Base-by-base conservation (phyloP, 352 stramenopile genomes). In the Elongisporangium anandrum region DNA sequence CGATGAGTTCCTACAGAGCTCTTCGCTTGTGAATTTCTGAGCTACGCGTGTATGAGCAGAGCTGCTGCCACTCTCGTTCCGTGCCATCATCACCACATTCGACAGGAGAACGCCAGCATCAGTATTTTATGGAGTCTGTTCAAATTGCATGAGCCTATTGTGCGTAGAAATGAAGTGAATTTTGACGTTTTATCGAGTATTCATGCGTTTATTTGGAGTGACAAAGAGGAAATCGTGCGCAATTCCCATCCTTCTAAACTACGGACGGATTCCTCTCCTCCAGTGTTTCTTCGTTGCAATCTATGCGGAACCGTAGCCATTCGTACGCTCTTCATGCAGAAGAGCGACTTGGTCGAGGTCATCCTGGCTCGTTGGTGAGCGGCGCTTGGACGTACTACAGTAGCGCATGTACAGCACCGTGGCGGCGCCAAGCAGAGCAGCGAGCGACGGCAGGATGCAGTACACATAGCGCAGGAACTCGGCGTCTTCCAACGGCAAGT, bases 321-420 rank as follows among this genome's bases (percentile, higher is more conserved):
- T 45, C 9, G 34, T 45, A 4, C 13, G 34, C 34, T 45, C 34
- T 45, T 45, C 34, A 12, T 45, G 34, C 1, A 45, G 34, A 0
- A 45, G 34, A 17, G 34, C 9, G 7, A 45, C 34, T 12, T 45
- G 34, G 13, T 45, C 34, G 5, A 17, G 34, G 12, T 45, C 34
- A 12, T 45, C 34, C 34, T 45, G 34, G 10, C 34, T 45, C 34
- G 34, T 45, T 15, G 34, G 34, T 4, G 34, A 45, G 61, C 64
- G 59, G 24, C 68, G 70, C 45, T 63, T 74, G 4, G 67, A 73
- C 10, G 66, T 58, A 38, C 75, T 90, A 56, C 68, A 83, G 60
- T 90, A 79, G 24, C 73, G 76, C 81, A 94, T 94, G 57, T 88
- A 92, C 48, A 87, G 56, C 51, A 94, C 79, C 0, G 84, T 86